A percentile compares a stretch with the other conserved stretches of the same genome.
phyloP scores from a whole-genome alignment of 176 grass and related monocot species.

The Hyparrhenia diplandra region DNA sequence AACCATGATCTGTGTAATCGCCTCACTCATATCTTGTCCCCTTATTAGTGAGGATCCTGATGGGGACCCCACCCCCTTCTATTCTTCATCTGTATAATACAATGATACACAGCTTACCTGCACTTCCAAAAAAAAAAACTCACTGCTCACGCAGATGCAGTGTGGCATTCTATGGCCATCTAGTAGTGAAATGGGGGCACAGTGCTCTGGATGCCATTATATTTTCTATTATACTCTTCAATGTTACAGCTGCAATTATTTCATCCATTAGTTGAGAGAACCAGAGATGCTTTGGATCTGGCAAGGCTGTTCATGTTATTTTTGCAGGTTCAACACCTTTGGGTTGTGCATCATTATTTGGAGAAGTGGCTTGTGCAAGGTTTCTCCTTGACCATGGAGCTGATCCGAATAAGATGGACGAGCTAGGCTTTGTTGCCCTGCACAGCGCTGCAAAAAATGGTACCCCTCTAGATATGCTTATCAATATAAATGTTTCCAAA shows the following conservation, averaged over 20 bases:
- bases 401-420: neutral
- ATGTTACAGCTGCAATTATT: neutral
- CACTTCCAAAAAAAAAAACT: no score
- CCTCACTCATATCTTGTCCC: no score
- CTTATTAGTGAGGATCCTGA: no score
- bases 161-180: no score
- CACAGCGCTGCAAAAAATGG: neutral
- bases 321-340: slow-evolving; percentile 29
- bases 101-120: no score
- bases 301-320: neutral
- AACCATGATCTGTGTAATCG: no score
- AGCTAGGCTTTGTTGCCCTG: neutral
- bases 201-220: neutral
- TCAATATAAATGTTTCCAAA: neutral
- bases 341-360: slow-evolving; percentile 26
- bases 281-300: neutral
- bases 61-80: no score
- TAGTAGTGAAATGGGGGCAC: no score
- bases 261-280: neutral
- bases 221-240: neutral
- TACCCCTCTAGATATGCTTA: neutral
- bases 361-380: slow-evolving; percentile 15
- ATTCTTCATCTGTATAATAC: no score
- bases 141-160: neutral
- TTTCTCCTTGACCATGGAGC: neutral